Percentiles rank a stretch among this genome's conserved stretches.
These are phyloP conservation scores for Leersia perrieri DNA, from an alignment of 176 grass and related monocot genomes.

Conservation along the genomic window DNA sequence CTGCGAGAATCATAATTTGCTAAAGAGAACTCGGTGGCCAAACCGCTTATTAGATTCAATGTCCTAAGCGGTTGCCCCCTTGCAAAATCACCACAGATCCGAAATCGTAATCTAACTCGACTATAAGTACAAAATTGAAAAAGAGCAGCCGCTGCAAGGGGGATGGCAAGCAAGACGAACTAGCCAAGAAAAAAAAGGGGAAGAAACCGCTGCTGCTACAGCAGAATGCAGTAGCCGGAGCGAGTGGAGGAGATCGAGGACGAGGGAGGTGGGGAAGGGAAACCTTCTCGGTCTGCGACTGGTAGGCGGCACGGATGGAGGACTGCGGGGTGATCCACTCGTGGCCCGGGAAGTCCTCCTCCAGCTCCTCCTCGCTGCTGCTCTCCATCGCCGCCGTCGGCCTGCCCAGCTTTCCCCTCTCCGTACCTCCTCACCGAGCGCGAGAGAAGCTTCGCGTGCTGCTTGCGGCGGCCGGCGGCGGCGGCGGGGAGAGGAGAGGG, in stretches of 20 bases:
- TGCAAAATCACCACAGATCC: conserved; percentile 31
- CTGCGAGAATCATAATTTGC: neutral
- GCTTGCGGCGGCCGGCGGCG: neutral
- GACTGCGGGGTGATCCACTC: conserved; percentile 99
- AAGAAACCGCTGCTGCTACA: neutral
- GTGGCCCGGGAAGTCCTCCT: conserved; percentile 73
- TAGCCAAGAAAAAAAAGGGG: neutral
- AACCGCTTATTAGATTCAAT: neutral
- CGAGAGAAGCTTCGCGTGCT: neutral
- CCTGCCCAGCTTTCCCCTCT: neutral
- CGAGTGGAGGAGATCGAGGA: no score
- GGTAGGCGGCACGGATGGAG: conserved; percentile 85
- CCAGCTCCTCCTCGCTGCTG: conserved; percentile 92
- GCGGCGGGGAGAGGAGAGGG: neutral
- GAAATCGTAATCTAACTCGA: neutral
- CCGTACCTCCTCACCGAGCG: neutral
- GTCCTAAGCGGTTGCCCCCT: neutral
- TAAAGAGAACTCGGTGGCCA: neutral
- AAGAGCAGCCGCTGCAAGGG: neutral
- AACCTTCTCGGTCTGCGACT: conserved; percentile 92
- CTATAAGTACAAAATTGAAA: neutral
- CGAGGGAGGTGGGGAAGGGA: no score
- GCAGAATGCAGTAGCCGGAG: neutral
- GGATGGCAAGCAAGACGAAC: neutral
- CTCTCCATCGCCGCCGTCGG: conserved; percentile 66